Percentiles rank a stretch among this genome's conserved stretches.
Evolutionary conservation across 2,329 filamentous ascomycete genomes (phyloP).

Genomic region (Botrytis sinoallii): DNA sequence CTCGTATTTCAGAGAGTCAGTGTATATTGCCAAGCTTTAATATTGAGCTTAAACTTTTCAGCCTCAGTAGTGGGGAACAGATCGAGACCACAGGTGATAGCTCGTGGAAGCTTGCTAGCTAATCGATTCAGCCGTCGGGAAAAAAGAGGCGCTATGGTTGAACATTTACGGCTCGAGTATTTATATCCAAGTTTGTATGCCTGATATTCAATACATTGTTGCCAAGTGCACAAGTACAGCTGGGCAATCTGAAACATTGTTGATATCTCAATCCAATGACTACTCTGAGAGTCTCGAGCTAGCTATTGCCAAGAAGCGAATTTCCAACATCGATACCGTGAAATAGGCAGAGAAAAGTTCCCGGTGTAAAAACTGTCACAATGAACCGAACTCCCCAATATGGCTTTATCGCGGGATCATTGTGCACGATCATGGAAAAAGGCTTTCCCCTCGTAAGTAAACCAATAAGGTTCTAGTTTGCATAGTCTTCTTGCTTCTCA

Average conservation of each 20-base stretch:
- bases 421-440: background rate
- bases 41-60: background rate
- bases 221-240: background rate
- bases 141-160: background rate
- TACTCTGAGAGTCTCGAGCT: background rate
- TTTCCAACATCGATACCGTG: background rate
- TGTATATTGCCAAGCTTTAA: background rate
- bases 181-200: background rate
- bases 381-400: background rate
- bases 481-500: background rate
- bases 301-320: background rate
- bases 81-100: background rate
- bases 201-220: background rate
- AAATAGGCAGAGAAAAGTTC: background rate
- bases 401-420: no score
- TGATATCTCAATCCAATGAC: background rate
- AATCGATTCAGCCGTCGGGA: background rate
- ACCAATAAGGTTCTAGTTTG: background rate
- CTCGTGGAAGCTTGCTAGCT: background rate
- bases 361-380: background rate
- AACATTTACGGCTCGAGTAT: background rate
- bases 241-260: background rate
- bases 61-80: background rate
- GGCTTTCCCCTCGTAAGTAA: background rate
- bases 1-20: background rate